These are phyloP conservation scores for Neonectria neomacrospora DNA, from an alignment of 2,329 filamentous ascomycete species.

Conservation along the genomic window DNA sequence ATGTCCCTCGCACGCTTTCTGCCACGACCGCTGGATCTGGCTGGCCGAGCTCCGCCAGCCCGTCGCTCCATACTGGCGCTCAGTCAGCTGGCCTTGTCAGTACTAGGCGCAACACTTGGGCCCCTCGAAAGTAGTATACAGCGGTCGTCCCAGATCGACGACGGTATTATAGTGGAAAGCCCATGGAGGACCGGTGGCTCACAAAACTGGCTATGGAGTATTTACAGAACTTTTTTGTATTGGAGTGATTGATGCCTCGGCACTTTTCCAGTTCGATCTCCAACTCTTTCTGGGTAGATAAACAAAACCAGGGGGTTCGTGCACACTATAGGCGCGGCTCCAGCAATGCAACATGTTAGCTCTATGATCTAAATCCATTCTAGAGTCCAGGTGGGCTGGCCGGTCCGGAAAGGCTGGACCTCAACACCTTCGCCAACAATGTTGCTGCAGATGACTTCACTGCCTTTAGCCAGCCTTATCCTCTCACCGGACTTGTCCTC, in stretches of 20 bases:
- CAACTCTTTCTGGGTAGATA: constrained; percentile 9
- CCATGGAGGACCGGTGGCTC: neutral
- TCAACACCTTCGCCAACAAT: neutral
- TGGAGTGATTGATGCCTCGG: neutral
- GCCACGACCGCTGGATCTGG: constrained; percentile 14
- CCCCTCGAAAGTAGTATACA: neutral
- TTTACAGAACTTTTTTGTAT: neutral
- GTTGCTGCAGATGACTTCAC: constrained; percentile 1
- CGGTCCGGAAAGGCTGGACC: constrained; percentile 3
- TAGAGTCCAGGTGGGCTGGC: constrained; percentile 4
- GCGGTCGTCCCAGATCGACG: neutral
- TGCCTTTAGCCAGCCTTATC: neutral
- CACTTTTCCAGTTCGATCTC: neutral
- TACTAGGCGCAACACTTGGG: constrained; percentile 6
- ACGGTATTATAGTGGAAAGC: neutral
- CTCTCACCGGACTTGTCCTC: constrained; percentile 5
- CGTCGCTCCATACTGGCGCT: constrained; percentile 47
- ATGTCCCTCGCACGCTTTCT: constrained; percentile 4
- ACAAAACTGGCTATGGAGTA: neutral
- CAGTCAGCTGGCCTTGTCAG: constrained; percentile 14
- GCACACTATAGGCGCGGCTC: constrained; percentile 21
- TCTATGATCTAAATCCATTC: constrained; percentile 3
- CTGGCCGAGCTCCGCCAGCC: constrained; percentile 46
- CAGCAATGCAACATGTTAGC: constrained; percentile 4
- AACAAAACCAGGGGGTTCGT: constrained; percentile 5